Base-by-base conservation (phyloP, 2,329 filamentous ascomycete species). In the Xylariales sp. region DNA sequence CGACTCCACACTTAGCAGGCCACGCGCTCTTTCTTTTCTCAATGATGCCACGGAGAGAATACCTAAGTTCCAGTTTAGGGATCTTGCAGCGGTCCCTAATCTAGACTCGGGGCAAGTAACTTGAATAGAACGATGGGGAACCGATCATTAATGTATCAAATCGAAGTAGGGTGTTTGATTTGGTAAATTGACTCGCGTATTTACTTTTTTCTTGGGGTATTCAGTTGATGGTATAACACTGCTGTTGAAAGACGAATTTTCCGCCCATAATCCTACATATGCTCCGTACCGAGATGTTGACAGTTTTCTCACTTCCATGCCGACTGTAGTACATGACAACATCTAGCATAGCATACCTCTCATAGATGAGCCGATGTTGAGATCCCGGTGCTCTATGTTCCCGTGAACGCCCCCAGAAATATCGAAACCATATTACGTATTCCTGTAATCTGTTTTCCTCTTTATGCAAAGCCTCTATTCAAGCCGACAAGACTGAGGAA, bases 401-500 rank as follows among this genome's bases (percentile, higher is more conserved):
- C 50, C 39, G 23, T 64, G 49, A 73, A 75, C 70, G 69, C 72
- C 73, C 72, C n/a, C 9, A 58, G 43, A 71, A 68, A 60, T 57
- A 68, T 41, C 28, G 12, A 55, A 64, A 53, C 36, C 54, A 60
- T 52, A 49, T 46, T 50, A 16, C 30, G 6, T 18, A 16, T 45
- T 57, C 16, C 43, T 30, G 32, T 28, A 9, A 60, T 41, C 14
- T 41, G 54, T 46, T 52, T 61, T 48, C 34, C 43, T 8, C 8
- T 57, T 32, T 75, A 74, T 63, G 62, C 70, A 57, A 55, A 73
- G 48, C 69, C 65, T 63, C 71, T 74, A 53, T 79, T 93, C 89
- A 94, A 80, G 46, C 87, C 87, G 41, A 91, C 83, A 43, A 99
- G 85, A 75, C 90, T 97, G 77, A 99, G 82, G 77, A 99, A 99